Evolutionary conservation across 805 yeast genomes (phyloP).

Genomic region (Blastobotrys peoriensis): DNA sequence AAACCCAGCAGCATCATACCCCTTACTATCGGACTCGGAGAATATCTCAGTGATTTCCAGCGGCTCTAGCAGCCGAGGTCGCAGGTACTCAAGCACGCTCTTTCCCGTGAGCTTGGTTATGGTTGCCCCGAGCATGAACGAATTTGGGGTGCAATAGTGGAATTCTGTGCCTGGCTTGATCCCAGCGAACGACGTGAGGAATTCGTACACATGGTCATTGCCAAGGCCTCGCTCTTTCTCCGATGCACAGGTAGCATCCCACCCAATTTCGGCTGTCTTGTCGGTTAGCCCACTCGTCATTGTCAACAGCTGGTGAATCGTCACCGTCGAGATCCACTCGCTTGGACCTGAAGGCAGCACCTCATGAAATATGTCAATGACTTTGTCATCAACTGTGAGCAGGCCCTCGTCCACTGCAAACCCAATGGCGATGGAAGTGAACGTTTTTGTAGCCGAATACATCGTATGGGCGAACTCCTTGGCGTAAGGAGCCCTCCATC

Average conservation of each 20-base stretch:
- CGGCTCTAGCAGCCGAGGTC: constrained; percentile 14
- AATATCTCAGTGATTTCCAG: constrained; percentile 9
- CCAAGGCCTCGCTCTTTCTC: not conserved
- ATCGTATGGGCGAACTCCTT: constrained; percentile 10
- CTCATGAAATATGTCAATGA: constrained; percentile 8
- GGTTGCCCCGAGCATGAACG: constrained; percentile 16
- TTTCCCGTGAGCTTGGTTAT: constrained; percentile 8
- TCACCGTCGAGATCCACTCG: constrained; percentile 10
- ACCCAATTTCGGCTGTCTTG: constrained; percentile 1
- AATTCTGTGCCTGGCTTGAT: constrained; percentile 12
- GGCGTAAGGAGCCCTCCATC: constrained; percentile 16
- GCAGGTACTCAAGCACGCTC: constrained; percentile 11
- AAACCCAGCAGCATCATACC: constrained; percentile 9
- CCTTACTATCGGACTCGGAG: constrained; percentile 5
- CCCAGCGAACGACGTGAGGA: constrained; percentile 13
- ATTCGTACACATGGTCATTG: constrained; percentile 7
- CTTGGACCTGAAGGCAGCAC: constrained; percentile 10
- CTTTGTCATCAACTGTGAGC: constrained; percentile 9
- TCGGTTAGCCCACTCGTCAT: constrained; percentile 15
- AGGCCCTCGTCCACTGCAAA: constrained; percentile 15
- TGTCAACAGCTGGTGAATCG: constrained; percentile 9
- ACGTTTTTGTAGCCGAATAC: constrained; percentile 12
- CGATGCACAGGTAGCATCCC: constrained; percentile 2
- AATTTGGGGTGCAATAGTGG: constrained; percentile 9
- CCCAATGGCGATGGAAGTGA: constrained; percentile 13